Conservation (phyloP, 306 rosid genomes). For the Sphenostylis stenocarpa region DNA sequence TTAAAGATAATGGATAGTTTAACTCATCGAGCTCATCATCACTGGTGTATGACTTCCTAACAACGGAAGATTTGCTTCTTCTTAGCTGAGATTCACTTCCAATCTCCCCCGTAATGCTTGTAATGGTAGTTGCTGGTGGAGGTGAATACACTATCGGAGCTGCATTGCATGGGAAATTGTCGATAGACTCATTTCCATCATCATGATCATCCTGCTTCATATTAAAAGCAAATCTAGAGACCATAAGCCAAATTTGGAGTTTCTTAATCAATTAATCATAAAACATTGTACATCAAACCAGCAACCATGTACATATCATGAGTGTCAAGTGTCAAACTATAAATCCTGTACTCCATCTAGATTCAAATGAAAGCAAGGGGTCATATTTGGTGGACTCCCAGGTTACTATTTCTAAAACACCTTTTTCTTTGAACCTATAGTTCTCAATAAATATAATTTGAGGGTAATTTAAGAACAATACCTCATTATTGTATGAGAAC, state of each 20-base stretch:
- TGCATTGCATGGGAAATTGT: constrained; percentile 72
- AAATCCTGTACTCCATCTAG: neutral
- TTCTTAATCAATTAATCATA: constrained; percentile 15
- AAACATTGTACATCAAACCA: neutral
- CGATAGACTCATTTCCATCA: constrained; percentile 49
- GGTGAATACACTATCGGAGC: constrained; percentile 63
- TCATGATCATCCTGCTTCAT: constrained; percentile 57
- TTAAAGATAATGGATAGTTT: constrained; percentile 70
- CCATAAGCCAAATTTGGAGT: neutral
- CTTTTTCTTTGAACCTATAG: too few relatives aligned
- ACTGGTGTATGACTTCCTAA: constrained; percentile 84
- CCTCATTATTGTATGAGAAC: too few relatives aligned
- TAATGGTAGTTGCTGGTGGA: constrained; percentile 59
- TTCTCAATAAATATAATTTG: too few relatives aligned
- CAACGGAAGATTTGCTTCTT: constrained; percentile 79
- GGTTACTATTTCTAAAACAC: too few relatives aligned
- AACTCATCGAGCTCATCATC: constrained; percentile 95
- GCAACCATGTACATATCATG: neutral
- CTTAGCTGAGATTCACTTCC: constrained; percentile 64
- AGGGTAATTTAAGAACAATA: too few relatives aligned
- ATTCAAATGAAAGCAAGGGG: too few relatives aligned
- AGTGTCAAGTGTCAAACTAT: neutral
- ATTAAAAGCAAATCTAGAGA: constrained; percentile 9
- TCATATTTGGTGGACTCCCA: too few relatives aligned
- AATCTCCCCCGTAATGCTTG: constrained; percentile 52